Conservation (phyloP, 345 rosid species). For the Pistacia integerrima region DNA sequence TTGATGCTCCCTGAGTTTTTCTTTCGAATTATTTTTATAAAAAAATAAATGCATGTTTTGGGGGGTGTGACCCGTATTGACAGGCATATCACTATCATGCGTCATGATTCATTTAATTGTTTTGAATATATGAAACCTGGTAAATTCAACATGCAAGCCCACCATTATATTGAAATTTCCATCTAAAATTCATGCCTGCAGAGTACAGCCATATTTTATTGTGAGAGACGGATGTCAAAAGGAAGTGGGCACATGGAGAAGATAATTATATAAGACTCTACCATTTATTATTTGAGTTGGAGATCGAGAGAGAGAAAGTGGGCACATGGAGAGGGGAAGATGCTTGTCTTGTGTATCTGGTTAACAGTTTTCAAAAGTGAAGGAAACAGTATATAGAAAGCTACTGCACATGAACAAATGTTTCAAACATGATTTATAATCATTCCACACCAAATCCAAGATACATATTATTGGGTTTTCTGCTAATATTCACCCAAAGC, state of each 20-base stretch:
- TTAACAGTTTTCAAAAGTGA: background rate
- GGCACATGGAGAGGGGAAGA: conserved; percentile 34
- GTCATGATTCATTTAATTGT: too few relatives aligned
- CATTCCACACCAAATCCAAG: conserved; percentile 27
- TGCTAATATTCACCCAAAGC: conserved; percentile 24
- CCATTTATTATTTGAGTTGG: background rate
- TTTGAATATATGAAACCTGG: too few relatives aligned
- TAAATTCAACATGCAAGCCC: background rate
- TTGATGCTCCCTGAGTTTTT: too few relatives aligned
- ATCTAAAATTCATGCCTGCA: background rate
- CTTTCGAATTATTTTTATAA: too few relatives aligned
- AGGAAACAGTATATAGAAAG: background rate
- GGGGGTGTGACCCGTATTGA: too few relatives aligned
- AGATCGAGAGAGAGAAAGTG: conserved; percentile 6
- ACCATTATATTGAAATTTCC: background rate
- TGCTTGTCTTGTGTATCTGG: conserved; percentile 11
- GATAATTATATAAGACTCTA: conserved; percentile 13
- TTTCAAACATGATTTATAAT: conserved; percentile 12
- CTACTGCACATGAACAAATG: conserved; percentile 13
- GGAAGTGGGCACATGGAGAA: conserved; percentile 16
- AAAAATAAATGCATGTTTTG: too few relatives aligned
- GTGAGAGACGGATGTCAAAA: background rate
- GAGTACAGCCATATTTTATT: background rate
- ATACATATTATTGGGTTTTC: conserved; percentile 17
- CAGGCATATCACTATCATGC: too few relatives aligned